Conservation (phyloP, 192 early-diverging fungal species). For the Spizellomyces sp. region DNA sequence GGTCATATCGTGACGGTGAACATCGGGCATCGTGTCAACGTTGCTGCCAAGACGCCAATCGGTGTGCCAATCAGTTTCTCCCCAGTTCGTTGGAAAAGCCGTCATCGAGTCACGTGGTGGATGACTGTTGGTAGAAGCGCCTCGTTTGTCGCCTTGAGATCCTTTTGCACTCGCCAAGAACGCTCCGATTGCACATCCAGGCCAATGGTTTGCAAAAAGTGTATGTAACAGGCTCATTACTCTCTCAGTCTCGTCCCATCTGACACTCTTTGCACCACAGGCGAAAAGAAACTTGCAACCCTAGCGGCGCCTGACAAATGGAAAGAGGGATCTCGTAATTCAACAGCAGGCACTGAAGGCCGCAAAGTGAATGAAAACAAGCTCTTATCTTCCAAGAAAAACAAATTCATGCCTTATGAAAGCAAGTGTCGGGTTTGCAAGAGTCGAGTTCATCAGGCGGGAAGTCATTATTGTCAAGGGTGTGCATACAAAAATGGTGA, state of each 20-base stretch:
- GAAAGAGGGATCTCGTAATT: conserved; percentile 22
- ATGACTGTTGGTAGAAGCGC: too few species aligned
- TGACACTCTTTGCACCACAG: neutral
- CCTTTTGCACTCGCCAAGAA: neutral
- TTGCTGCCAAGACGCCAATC: too few species aligned
- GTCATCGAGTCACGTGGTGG: too few species aligned
- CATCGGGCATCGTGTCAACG: too few species aligned
- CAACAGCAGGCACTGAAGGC: conserved; percentile 5
- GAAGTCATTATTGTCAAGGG: conserved; percentile 39
- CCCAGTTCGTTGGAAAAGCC: too few species aligned
- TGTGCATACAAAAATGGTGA: conserved; percentile 45
- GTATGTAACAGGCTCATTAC: conserved; percentile 5
- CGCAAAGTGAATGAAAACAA: conserved; percentile 42
- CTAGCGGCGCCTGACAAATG: conserved; percentile 41
- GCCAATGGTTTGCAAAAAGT: conserved; percentile 51
- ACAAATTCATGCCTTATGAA: conserved; percentile 45
- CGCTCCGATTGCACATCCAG: neutral
- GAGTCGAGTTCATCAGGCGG: conserved; percentile 32
- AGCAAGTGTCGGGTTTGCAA: conserved; percentile 39
- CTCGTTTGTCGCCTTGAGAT: too few species aligned
- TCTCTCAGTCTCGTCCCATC: neutral
- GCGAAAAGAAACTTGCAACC: conserved; percentile 46
- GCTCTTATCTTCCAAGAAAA: conserved; percentile 41
- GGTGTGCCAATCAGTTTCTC: too few species aligned
- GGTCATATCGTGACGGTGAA: too few species aligned